Base-by-base conservation (phyloP, 1,139 yeast genomes). In the Scheffersomyces illinoinensis region DNA sequence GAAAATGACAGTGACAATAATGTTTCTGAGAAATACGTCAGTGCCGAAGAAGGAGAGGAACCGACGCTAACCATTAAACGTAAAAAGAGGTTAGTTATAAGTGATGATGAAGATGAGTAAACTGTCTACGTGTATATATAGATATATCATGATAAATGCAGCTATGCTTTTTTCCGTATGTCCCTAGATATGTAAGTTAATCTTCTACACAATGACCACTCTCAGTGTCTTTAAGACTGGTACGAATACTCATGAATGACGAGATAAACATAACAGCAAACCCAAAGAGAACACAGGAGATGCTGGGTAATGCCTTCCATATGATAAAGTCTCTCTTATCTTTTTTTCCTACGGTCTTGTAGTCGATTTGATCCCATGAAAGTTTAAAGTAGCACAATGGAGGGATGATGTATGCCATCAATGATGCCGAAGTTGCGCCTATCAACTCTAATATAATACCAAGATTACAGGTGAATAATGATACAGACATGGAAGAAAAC, bases 391-490 rank as follows among this genome's bases (percentile, higher is more conserved):
- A 90, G 68, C 97, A 93, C 72, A 89, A 72, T 5, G 98, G 97
- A 0, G 98, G 98, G 14, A 93, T 77, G 21, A 93, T 91, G 68
- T 91, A 93, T 0, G 98, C 98, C 90, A 93, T 89, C 48, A 91
- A 78, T 17, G 97, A 91, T 0, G 98, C 98, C 0, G 97, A 90
- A 0, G 97, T 90, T 0, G 97, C 95, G 1, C 98, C 98, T 46
- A 92, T 93, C 7, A 93, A 78, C 68, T 93, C 98, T 56, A 93
- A 78, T 52, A 93, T 89, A 20, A 95, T 90, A 1, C 98, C 98
- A 59, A 93, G 78, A 66, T 93, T 92, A 69, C 97, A 93, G 0
- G 98, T 93, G 59, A 88, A 77, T 54, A 93, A 76, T 0, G 98
- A 84, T 4, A 92, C 88, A 0, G 84, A 65, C 95, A 92, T 90